These are phyloP conservation scores for Pleoardoris graminearum DNA, from an alignment of 2,329 filamentous ascomycete species.

Conservation along the genomic window DNA sequence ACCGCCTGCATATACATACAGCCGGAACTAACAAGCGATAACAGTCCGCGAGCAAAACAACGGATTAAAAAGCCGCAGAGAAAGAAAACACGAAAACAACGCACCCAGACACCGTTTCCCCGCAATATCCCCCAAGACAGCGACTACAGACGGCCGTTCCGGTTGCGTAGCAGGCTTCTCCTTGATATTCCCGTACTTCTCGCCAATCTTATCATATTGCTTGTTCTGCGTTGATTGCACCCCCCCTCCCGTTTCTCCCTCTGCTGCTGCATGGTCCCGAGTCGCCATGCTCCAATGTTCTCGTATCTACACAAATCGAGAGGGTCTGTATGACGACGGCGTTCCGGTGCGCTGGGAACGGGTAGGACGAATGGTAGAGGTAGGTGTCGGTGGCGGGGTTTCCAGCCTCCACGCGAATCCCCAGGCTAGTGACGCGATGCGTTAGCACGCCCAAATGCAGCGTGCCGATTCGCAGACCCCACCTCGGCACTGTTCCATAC, in stretches of 20 bases:
- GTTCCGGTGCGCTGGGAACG: constrained; percentile 1
- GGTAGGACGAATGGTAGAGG: background rate
- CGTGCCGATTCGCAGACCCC: no score
- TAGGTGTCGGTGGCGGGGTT: no score
- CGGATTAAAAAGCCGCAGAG: no score
- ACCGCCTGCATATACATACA: no score
- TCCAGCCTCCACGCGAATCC: no score
- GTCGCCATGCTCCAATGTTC: background rate
- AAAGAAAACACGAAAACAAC: constrained; percentile 5
- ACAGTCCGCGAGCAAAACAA: no score
- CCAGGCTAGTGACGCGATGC: no score
- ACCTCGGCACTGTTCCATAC: no score
- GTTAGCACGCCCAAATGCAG: no score
- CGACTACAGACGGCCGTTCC: constrained; percentile 25
- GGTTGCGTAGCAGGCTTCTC: constrained; percentile 25
- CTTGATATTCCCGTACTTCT: constrained; percentile 30
- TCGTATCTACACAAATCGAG: background rate
- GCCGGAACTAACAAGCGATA: no score
- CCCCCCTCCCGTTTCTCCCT: background rate
- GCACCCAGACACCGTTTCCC: constrained; percentile 32
- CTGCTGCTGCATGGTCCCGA: background rate
- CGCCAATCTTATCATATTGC: constrained; percentile 37
- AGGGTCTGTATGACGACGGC: background rate
- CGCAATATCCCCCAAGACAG: constrained; percentile 25
- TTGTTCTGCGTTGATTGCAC: constrained; percentile 30